Conservation (phyloP, 768 basidiomycete genomes). For the Floccularia luteovirens region DNA sequence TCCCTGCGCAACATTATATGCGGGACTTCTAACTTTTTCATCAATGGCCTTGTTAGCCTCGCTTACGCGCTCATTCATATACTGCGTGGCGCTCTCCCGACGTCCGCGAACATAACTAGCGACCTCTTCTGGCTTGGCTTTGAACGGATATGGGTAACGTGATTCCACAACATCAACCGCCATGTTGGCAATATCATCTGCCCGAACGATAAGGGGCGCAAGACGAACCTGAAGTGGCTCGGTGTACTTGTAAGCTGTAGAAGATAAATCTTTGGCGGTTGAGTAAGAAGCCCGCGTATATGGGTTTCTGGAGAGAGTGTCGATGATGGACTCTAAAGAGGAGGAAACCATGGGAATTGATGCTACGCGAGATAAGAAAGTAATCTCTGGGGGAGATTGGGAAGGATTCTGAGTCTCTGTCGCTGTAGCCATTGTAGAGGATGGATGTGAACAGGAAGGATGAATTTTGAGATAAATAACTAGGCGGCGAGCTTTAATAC, state of each 20-base stretch:
- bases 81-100: constrained; percentile 45
- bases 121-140: constrained; percentile 67
- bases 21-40: constrained; percentile 57
- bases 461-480: background rate
- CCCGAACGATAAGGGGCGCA: constrained; percentile 57
- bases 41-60: constrained; percentile 58
- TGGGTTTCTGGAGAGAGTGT: constrained; percentile 47
- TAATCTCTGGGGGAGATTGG: constrained; percentile 67
- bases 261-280: constrained; percentile 55
- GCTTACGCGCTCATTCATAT: constrained; percentile 22
- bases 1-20: constrained; percentile 51
- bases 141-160: constrained; percentile 72
- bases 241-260: constrained; percentile 50
- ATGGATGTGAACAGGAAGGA: background rate
- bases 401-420: constrained; percentile 9
- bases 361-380: constrained; percentile 53
- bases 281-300: constrained; percentile 61
- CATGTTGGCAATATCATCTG: constrained; percentile 65
- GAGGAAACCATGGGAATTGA: constrained; percentile 69
- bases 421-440: background rate
- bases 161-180: constrained; percentile 68
- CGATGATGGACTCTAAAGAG: constrained; percentile 51
- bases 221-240: constrained; percentile 60
- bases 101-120: constrained; percentile 48
- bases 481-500: background rate